Base-by-base conservation (phyloP, 1,284 basidiomycete species). In the Ustilago loliicola region DNA sequence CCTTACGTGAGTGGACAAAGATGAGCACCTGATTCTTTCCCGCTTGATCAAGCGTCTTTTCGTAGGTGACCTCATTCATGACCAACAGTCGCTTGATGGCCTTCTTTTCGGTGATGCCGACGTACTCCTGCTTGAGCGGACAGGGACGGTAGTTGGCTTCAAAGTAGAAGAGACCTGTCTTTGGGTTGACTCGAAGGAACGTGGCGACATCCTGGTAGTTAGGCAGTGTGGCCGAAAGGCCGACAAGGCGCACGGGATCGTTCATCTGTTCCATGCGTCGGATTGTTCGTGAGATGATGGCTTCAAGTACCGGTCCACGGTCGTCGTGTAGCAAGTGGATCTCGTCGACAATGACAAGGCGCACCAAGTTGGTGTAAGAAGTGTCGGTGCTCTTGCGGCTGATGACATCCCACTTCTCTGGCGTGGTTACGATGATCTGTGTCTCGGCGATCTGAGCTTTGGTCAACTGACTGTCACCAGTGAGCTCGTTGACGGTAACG, bases 171-270 rank as follows among this genome's bases (percentile, higher is more conserved):
- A 99, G 88, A 0, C 97, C 96, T 85, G 94, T 94, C 61, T 91
- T 91, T 66, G 93, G 91, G 84, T 99, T 95, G 23, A 99, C 96
- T 7, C 96, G 93, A 32, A 99, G 91, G 91, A 99, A 98, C 2
- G 94, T 93, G 0, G 97, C 97, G n/a, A 99, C 96, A 80, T 99
- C 97, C 87, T 96, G 92, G 87, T 97, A 99, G 87, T 99, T 99
- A 45, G 97, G 97, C 42, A 99, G 88, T 0, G 97, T 99, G 0
- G 97, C 97, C 1, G 95, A 98, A 5, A 99, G 89, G 79, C 96
- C 97, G 48, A 99, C 93, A 2, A 99, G 91, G 45, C 96, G 93
- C 58, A 98, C 95, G 89, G 90, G 1, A 93, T 98, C 87, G 96
- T 66, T 80, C 66, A 86, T 69, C 71, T 85, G 96, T 85, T 98